These are phyloP conservation scores for Lichina pygmaea DNA, from an alignment of 495 filamentous ascomycete species.

Conservation along the genomic window DNA sequence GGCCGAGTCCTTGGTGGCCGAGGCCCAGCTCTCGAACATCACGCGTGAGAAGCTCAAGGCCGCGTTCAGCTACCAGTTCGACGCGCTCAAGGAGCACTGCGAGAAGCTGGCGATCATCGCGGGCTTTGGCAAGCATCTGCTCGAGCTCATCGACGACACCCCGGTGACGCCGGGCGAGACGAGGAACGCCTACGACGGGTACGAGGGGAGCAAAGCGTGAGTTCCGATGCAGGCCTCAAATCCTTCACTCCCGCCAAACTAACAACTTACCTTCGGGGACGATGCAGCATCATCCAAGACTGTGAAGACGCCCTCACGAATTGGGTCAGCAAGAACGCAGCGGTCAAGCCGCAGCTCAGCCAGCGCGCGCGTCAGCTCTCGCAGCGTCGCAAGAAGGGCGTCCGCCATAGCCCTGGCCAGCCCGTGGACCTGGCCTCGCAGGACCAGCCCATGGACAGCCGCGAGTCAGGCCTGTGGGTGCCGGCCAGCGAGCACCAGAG, in stretches of 20 bases:
- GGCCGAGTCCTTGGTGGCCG: slow-evolving; percentile 90
- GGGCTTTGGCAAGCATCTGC: slow-evolving; percentile 84
- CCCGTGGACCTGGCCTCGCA: slow-evolving; percentile 61
- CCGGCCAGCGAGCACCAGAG: slow-evolving; percentile 50
- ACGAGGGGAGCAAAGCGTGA: slow-evolving; percentile 81
- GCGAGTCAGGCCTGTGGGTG: slow-evolving; percentile 62
- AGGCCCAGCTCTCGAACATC: slow-evolving; percentile 96
- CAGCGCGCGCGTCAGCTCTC: slow-evolving; percentile 64
- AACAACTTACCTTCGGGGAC: background rate
- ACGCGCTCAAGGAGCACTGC: slow-evolving; percentile 88
- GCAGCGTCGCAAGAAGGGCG: slow-evolving; percentile 48
- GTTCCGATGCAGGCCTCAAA: slow-evolving; percentile 3
- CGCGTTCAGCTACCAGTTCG: slow-evolving; percentile 94
- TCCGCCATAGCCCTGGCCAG: slow-evolving; percentile 28
- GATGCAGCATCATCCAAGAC: slow-evolving; percentile 71
- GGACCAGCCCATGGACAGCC: slow-evolving; percentile 50
- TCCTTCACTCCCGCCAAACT: background rate
- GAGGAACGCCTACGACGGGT: slow-evolving; percentile 85
- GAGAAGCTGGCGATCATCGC: slow-evolving; percentile 97
- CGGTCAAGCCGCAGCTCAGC: slow-evolving; percentile 64
- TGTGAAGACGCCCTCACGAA: slow-evolving; percentile 93
- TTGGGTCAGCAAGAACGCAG: slow-evolving; percentile 76
- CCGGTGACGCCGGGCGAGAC: slow-evolving; percentile 95
- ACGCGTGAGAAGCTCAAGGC: slow-evolving; percentile 98
- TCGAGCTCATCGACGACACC: slow-evolving; percentile 86